Percentiles rank a stretch among this genome's conserved stretches.
Evolutionary conservation across 805 yeast species (phyloP).

Genomic region (Candida golubevii): DNA sequence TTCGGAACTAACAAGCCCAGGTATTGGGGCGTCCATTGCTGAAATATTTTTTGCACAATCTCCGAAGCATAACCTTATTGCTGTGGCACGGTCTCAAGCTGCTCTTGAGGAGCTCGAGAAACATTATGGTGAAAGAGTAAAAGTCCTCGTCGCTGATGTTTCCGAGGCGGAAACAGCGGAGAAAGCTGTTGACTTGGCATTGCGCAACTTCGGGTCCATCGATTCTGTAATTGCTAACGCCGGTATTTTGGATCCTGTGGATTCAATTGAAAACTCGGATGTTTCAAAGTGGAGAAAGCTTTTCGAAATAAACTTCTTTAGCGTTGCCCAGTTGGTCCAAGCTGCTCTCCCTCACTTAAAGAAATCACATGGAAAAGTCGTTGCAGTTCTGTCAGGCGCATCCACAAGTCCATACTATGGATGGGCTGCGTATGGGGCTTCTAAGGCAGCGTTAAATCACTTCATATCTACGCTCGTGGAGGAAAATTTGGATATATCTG

Average conservation of each 20-base stretch:
- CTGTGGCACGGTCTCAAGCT: conserved; percentile 64
- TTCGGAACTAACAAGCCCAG: conserved; percentile 34
- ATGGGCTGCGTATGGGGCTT: conserved; percentile 90
- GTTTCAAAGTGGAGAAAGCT: conserved; percentile 55
- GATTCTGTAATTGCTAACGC: conserved; percentile 74
- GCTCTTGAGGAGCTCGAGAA: conserved; percentile 41
- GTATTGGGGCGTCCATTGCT: conserved; percentile 80
- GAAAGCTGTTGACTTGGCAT: conserved; percentile 42
- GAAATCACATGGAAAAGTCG: conserved; percentile 52
- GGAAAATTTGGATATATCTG: conserved; percentile 57
- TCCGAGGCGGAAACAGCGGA: conserved; percentile 35
- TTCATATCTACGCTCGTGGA: conserved; percentile 60
- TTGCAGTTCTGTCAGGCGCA: conserved; percentile 92
- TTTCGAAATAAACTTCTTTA: conserved; percentile 75
- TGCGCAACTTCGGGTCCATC: conserved; percentile 49
- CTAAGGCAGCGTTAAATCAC: conserved; percentile 89
- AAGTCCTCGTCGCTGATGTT: conserved; percentile 57
- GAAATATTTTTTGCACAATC: conserved; percentile 39
- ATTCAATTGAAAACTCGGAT: conserved; percentile 47
- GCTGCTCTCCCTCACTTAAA: conserved; percentile 56
- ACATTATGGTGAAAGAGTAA: conserved; percentile 49
- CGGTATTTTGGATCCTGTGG: conserved; percentile 79
- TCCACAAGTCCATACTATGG: conserved; percentile 56
- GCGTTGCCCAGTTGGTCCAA: conserved; percentile 58
- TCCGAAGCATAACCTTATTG: conserved; percentile 47